Evolutionary conservation across 495 filamentous ascomycete genomes (phyloP), one percentile per base, ranked within the genome.

Genomic region (Filosporella fistucella): DNA sequence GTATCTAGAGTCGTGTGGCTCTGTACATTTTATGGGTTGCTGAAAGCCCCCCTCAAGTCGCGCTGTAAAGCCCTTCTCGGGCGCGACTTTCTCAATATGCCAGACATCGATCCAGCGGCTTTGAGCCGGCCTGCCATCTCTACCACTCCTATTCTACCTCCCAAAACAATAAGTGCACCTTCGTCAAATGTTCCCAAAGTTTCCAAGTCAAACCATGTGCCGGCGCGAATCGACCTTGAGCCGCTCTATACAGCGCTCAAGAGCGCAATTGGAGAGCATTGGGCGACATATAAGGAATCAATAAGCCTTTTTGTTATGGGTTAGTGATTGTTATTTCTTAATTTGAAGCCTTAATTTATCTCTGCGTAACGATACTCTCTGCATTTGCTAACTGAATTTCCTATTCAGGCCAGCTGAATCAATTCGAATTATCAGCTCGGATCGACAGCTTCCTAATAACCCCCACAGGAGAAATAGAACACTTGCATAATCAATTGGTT

Each of bases 401-500:
- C n/a, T 24, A 9, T 45, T n/a, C 21, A 52, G 48, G 41, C 45
- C 51, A 60, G 29, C 48, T 61, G 18, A 58, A 58, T 39, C 58
- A 63, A 68, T 77, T 73, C 53, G 94, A 98, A 65, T 79, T 91
- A 60, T 77, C 82, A 46, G 78, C 80, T 57, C 77, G 80, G 52
- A 85, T 95, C 53, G 82, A 89, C 52, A 74, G 76, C 6, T 67
- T 76, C 53, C 76, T 91, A 35, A 68, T 86, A 52, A 85, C 82
- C 54, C 74, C 80, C 42, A 80, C 84, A 59, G 78, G 85, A 38
- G 75, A 81, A 59, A 84, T 68, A 36, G 80, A 84, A 60, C 88
- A 94, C 62, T 78, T 93, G 14, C 93, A 98, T 66, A 98, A 98
- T 64, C 85, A 89, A 61, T 82, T 97, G 44, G 65, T 96, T 42